Evolutionary conservation across 1,284 basidiomycete genomes (phyloP).

Genomic region (Sphagnurus paluster): DNA sequence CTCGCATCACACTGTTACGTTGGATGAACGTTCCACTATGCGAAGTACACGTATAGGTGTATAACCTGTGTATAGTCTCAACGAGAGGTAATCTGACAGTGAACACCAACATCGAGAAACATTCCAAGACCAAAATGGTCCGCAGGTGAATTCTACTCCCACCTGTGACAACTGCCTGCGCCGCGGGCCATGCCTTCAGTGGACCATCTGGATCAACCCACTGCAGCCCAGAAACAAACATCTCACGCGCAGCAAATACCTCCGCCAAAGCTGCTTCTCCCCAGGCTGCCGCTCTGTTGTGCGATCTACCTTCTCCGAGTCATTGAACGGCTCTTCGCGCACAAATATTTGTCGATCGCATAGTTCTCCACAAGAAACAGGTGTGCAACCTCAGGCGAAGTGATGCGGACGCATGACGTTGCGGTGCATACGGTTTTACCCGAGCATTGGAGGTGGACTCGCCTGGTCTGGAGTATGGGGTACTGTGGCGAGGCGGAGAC

Average conservation of each 20-base stretch:
- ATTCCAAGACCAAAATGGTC: no score
- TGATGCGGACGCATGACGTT: slow-evolving; percentile 60
- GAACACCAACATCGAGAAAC: no score
- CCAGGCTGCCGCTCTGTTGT: no score
- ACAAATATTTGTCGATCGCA: slow-evolving; percentile 58
- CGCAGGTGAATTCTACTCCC: no score
- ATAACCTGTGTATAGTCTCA: neutral
- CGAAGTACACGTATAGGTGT: neutral
- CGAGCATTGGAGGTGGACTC: slow-evolving; percentile 62
- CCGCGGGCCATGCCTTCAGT: no score
- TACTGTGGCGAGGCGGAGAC: slow-evolving; percentile 43
- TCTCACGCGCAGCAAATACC: slow-evolving; percentile 62
- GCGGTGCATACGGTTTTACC: slow-evolving; percentile 58
- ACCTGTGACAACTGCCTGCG: no score
- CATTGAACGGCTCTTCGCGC: no score
- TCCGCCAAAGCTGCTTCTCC: slow-evolving; percentile 67
- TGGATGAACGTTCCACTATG: no score
- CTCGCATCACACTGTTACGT: no score
- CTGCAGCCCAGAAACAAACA: slow-evolving; percentile 54
- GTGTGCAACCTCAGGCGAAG: slow-evolving; percentile 51
- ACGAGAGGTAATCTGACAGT: no score
- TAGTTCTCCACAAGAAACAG: slow-evolving; percentile 68
- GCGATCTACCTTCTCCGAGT: no score
- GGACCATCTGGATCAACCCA: no score
- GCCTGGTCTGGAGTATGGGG: slow-evolving; percentile 61